Evolutionary conservation across 1,284 basidiomycete genomes (phyloP).

Genomic region (Heterobasidion parviporum): DNA sequence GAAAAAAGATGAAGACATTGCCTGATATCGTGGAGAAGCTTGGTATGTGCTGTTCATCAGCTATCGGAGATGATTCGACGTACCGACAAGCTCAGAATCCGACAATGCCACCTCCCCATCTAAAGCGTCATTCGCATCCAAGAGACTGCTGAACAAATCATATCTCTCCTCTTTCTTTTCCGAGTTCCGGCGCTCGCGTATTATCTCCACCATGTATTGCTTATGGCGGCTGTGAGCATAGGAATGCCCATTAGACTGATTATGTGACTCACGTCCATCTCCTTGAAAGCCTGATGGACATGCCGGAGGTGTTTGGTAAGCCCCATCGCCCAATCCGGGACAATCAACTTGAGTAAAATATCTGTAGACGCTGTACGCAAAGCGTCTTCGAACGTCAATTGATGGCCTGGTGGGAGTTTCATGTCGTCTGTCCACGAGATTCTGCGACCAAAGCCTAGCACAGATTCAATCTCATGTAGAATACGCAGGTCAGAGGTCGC

Average conservation of each 20-base stretch:
- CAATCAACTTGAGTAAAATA: slow-evolving; percentile 23
- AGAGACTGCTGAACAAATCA: slow-evolving; percentile 48
- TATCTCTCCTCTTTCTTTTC: slow-evolving; percentile 34
- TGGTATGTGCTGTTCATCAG: neutral
- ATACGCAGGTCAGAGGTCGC: too few species aligned
- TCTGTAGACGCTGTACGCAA: slow-evolving; percentile 9
- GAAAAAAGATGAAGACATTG: slow-evolving; percentile 49
- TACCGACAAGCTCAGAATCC: slow-evolving; percentile 44
- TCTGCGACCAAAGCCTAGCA: slow-evolving; percentile 37
- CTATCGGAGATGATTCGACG: slow-evolving; percentile 1
- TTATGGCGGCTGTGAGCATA: slow-evolving; percentile 13
- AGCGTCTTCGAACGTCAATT: slow-evolving; percentile 42
- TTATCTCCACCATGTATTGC: slow-evolving; percentile 51
- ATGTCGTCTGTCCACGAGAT: slow-evolving; percentile 43
- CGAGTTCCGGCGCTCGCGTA: slow-evolving; percentile 29
- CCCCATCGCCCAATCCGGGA: slow-evolving; percentile 37
- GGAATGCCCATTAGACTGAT: too few species aligned
- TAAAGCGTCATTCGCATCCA: slow-evolving; percentile 37
- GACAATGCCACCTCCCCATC: slow-evolving; percentile 23
- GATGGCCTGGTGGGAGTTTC: slow-evolving; percentile 33
- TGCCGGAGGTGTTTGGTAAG: slow-evolving; percentile 29
- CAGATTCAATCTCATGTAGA: neutral
- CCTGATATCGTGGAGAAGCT: slow-evolving; percentile 15
- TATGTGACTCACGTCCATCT: slow-evolving; percentile 32
- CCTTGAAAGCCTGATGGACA: slow-evolving; percentile 33